Evolutionary conservation across 2,329 filamentous ascomycete species (phyloP), one percentile per base, ranked within the genome.

Genomic region (Colletotrichum shisoi): DNA sequence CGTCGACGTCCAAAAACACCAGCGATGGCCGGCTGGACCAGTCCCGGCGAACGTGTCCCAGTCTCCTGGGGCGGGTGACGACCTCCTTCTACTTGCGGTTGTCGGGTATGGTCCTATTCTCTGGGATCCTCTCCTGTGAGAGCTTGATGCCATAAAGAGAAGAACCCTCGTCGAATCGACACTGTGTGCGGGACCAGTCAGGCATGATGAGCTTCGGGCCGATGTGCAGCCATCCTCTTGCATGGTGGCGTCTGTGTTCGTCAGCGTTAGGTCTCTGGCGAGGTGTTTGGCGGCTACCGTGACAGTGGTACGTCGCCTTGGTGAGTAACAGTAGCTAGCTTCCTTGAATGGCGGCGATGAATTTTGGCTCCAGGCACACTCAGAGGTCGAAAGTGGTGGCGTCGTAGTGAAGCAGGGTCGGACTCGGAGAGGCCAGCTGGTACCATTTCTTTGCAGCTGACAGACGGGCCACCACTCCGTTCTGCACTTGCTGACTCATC

Each of bases 401-500:
- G n/a, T n/a, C n/a, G n/a, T n/a, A n/a, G n/a, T n/a, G n/a, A n/a
- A n/a, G n/a, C n/a, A n/a, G n/a, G n/a, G n/a, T n/a, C n/a, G n/a
- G n/a, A 37, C 9, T 9, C 31, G 1, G 31, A 0, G 31, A 9
- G 2, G n/a, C 37, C 53, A 56, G 53, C 53, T 56, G 53, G 53
- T 21, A 7, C 39, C 53, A 11, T 15, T 13, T 21, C 19, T 7
- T 44, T 9, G 15, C 8, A 3, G 51, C n/a, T 15, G 11, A 1
- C 12, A 13, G 44, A 37, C 57, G 31, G 45, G 51, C 59, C 40
- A 34, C 8, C 15, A 3, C 2, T 1, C 0, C 1, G 3, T 11
- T 19, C 7, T 6, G n/a, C 2, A 8, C 8, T 5, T 39, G 60
- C 53, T 67, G 60, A 54, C 31, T 54, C 21, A 57, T 39, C 21